Evolutionary conservation across 768 basidiomycete species (phyloP).

Genomic region (Rhizopogon rudus): DNA sequence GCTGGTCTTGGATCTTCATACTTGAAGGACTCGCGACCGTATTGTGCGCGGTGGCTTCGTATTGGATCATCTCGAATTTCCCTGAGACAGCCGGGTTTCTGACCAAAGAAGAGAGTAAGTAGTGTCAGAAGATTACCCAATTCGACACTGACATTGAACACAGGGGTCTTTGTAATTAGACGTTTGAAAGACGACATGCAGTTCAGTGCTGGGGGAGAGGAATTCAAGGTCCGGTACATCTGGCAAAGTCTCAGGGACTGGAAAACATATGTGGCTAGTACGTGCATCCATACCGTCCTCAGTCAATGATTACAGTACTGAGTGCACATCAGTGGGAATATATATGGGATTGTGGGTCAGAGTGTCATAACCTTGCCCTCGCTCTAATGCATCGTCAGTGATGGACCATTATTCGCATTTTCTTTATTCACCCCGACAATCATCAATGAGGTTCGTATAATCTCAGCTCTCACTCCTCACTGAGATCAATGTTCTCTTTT

Average conservation of each 20-base stretch:
- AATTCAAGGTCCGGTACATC: constrained; percentile 49
- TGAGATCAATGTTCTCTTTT: background rate
- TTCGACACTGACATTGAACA: background rate
- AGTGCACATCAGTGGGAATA: constrained; percentile 47
- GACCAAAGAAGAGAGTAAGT: constrained; percentile 53
- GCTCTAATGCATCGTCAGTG: constrained; percentile 23
- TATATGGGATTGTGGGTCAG: constrained; percentile 61
- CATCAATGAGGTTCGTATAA: constrained; percentile 42
- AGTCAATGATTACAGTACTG: background rate
- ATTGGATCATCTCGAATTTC: constrained; percentile 75
- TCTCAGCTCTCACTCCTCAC: background rate
- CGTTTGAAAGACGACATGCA: constrained; percentile 62
- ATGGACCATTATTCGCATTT: constrained; percentile 50
- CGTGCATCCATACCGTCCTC: constrained; percentile 16
- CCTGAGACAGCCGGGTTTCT: constrained; percentile 73
- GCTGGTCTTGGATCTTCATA: constrained; percentile 74
- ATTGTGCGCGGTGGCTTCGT: constrained; percentile 51
- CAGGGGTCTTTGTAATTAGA: constrained; percentile 59
- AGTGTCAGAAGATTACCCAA: background rate
- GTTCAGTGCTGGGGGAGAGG: constrained; percentile 57
- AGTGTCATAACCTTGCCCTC: constrained; percentile 13
- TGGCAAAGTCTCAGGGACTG: constrained; percentile 60
- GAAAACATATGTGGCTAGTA: constrained; percentile 73
- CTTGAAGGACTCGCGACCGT: constrained; percentile 70
- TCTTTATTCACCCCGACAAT: constrained; percentile 46